Evolutionary conservation across 306 rosid genomes (phyloP), one percentile per base, ranked within the genome.

Genomic region (Prunus davidiana): DNA sequence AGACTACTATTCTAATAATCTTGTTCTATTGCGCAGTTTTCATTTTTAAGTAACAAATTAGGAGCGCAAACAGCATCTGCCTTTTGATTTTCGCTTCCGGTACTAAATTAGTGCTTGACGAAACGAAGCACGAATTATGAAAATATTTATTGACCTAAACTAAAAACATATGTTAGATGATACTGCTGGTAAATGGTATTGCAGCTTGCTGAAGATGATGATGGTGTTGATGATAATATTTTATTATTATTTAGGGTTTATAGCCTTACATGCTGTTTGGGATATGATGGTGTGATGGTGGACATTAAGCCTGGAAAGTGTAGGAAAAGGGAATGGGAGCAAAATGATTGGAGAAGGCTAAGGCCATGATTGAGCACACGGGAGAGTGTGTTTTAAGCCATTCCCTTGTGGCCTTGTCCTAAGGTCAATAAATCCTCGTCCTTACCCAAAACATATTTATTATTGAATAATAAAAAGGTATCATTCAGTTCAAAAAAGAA

Each of bases 361-460:
- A 41, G 84, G 65, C 70, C 67, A 82, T 80, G 90, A 84, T 82
- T 84, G 88, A 81, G 61, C 79, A 76, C 87, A 87, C 82, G 86
- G 86, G 80, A 51, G 84, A 82, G 84, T 85, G 64, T 73, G 72
- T 75, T 43, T 73, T 75, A 89, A 86, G 89, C 82, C 72, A 76
- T 78, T 67, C 67, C 61, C 28, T 28, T 1, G 52, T 45, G 64
- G 61, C 62, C 22, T 14, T 57, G 72, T 78, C 73, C 65, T 67
- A 34, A 74, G 88, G 90, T 87, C 87, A 82, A 86, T 22, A 76
- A 73, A 78, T n/a, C 75, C 65, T 72, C 81, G 74, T 86, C 63
- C 80, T 83, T 18, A 41, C 73, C 76, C 74, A 22, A 22, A 79
- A 74, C 76, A 64, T 9, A 13, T 20, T 71, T 34, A 34, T 8